Conservation (phyloP, 2,329 filamentous ascomycete species). For the Cordyceps farinosa region DNA sequence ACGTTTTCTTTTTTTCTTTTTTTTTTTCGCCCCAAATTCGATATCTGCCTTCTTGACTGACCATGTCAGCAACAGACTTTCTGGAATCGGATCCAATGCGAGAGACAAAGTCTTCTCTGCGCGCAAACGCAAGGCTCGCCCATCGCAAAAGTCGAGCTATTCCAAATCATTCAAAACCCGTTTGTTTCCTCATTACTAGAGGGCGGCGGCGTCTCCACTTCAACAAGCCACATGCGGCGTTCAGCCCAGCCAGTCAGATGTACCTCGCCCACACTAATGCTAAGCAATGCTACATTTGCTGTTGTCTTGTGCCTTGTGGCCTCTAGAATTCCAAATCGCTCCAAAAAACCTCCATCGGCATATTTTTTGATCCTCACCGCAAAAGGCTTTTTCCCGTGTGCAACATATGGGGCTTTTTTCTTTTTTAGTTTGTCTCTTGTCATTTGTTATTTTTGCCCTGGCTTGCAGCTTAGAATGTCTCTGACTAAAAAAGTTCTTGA, state of each 20-base stretch:
- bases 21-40: neutral
- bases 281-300: neutral
- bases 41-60: no score
- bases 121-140: neutral
- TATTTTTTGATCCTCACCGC: neutral
- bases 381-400: neutral
- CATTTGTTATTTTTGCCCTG: neutral
- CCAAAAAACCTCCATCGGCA: neutral
- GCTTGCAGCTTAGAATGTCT: neutral
- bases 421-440: neutral
- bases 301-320: neutral
- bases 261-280: neutral
- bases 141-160: neutral
- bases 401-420: no score
- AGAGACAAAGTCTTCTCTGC: neutral
- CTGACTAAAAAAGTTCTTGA: neutral
- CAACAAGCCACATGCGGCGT: constrained; percentile 8
- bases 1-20: neutral
- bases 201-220: neutral
- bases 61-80: no score
- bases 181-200: neutral
- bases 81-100: neutral
- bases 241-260: neutral
- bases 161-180: constrained; percentile 2
- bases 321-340: constrained; percentile 10